A percentile compares a stretch with the other conserved stretches of the same genome.
Evolutionary conservation across 371 early-diverging fungal species (phyloP).

Genomic region (Mortierella sp.): DNA sequence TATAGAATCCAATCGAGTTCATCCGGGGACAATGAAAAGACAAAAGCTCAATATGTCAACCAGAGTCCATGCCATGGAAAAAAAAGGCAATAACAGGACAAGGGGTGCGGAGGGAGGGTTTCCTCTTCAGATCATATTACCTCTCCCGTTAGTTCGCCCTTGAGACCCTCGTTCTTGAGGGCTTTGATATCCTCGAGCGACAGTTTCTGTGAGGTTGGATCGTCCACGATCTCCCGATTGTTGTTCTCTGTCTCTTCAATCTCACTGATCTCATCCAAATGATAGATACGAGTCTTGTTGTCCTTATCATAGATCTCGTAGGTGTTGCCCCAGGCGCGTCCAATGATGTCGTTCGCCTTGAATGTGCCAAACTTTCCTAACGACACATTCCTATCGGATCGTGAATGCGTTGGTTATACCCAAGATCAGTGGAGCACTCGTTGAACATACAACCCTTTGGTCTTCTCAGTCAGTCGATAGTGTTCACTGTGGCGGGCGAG

Average conservation of each 20-base stretch:
- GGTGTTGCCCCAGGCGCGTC: constrained; percentile 82
- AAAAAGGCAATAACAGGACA: no score
- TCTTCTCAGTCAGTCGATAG: neutral
- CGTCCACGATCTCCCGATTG: constrained; percentile 85
- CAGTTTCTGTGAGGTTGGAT: constrained; percentile 80
- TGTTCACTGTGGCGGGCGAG: neutral
- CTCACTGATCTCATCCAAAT: constrained; percentile 31
- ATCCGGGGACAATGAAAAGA: no score
- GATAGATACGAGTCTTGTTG: constrained; percentile 48
- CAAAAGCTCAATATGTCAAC: no score
- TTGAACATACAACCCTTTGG: neutral
- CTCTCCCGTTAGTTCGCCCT: constrained; percentile 72
- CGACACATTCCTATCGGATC: constrained; percentile 62
- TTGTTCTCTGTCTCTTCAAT: constrained; percentile 84
- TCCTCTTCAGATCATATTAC: no score
- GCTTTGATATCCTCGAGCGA: constrained; percentile 85
- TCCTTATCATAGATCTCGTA: constrained; percentile 83
- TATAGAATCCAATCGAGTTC: no score
- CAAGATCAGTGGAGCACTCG: neutral
- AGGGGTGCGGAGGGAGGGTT: no score
- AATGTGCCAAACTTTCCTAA: constrained; percentile 96
- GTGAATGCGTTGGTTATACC: neutral
- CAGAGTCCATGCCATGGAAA: no score
- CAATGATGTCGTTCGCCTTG: constrained; percentile 80
- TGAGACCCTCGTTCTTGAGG: constrained; percentile 78